These are phyloP conservation scores for Podochytrium sp. DNA, from an alignment of 192 early-diverging fungal species.

Conservation along the genomic window DNA sequence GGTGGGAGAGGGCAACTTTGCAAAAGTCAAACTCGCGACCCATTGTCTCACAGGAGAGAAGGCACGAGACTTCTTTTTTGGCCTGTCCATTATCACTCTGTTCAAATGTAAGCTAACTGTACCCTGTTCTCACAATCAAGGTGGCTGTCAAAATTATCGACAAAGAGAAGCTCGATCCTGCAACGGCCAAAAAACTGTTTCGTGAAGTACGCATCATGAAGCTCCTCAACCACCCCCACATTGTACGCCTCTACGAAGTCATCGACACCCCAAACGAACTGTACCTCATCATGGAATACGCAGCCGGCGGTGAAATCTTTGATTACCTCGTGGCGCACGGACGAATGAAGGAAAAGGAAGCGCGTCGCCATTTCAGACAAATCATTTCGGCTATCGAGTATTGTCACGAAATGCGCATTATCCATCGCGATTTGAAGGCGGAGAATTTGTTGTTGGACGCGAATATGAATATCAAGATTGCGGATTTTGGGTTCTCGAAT, in stretches of 20 bases:
- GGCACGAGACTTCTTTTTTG: conserved; percentile 33
- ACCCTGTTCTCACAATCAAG: conserved; percentile 34
- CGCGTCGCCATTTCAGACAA: conserved; percentile 57
- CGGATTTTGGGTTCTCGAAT: conserved; percentile 69
- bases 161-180: conserved; percentile 62
- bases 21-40: conserved; percentile 62
- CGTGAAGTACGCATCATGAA: conserved; percentile 70
- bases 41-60: conserved; percentile 62
- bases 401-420: conserved; percentile 60
- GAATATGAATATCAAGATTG: conserved; percentile 69
- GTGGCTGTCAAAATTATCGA: conserved; percentile 69
- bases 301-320: conserved; percentile 63
- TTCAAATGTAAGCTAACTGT: background rate
- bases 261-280: conserved; percentile 67
- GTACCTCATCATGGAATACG: conserved; percentile 67
- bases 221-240: conserved; percentile 59
- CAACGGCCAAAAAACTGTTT: conserved; percentile 64
- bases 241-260: conserved; percentile 68
- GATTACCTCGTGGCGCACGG: conserved; percentile 70
- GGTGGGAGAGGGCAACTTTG: conserved; percentile 67
- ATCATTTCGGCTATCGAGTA: conserved; percentile 64
- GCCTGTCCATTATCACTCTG: background rate
- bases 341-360: conserved; percentile 69
- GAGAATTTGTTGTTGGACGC: conserved; percentile 64
- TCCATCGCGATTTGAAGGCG: conserved; percentile 63